phyloP scores from a whole-genome alignment of 2,329 filamentous ascomycete species.

The Purpureocillium lavendulum region DNA sequence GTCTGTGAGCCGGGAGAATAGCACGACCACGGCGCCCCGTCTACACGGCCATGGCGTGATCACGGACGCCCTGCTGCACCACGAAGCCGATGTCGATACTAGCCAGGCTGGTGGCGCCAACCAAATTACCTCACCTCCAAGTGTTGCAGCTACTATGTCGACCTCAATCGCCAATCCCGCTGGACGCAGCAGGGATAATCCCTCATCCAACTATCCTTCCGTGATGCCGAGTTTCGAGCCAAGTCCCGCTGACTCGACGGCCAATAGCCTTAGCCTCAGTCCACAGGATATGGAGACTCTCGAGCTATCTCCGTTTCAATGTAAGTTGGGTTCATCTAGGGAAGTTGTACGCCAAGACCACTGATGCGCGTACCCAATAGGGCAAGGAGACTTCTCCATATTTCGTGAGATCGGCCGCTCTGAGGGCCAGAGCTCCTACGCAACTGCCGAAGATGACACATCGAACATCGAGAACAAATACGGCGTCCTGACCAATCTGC shows the following conservation, averaged over 20 bases:
- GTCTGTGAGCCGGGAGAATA: conserved; percentile 2
- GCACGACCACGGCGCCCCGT: not conserved
- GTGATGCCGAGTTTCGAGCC: conserved; percentile 22
- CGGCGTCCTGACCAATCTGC: not conserved
- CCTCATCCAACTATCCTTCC: conserved; percentile 26
- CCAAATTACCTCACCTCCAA: not conserved
- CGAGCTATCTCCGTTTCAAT: conserved; percentile 24
- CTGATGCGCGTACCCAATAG: conserved; percentile 6
- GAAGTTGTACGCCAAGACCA: not conserved
- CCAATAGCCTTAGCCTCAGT: conserved; percentile 18
- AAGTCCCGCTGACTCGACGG: conserved; percentile 19
- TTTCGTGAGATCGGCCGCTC: conserved; percentile 10
- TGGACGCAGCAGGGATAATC: conserved; percentile 4
- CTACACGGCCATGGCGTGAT: no score
- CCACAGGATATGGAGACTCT: conserved; percentile 24
- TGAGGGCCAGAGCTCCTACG: conserved; percentile 16
- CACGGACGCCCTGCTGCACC: no score
- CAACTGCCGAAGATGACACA: conserved; percentile 13
- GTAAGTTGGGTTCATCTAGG: conserved; percentile 13
- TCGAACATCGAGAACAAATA: not conserved
- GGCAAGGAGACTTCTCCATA: conserved; percentile 12
- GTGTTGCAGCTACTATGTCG: not conserved
- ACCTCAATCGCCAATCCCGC: not conserved
- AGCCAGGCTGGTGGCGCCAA: no score
- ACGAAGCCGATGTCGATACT: no score